A percentile compares a stretch with the other conserved stretches of the same genome.
These are phyloP conservation scores for Trametes punicea DNA, from an alignment of 768 basidiomycete species.

Conservation along the genomic window DNA sequence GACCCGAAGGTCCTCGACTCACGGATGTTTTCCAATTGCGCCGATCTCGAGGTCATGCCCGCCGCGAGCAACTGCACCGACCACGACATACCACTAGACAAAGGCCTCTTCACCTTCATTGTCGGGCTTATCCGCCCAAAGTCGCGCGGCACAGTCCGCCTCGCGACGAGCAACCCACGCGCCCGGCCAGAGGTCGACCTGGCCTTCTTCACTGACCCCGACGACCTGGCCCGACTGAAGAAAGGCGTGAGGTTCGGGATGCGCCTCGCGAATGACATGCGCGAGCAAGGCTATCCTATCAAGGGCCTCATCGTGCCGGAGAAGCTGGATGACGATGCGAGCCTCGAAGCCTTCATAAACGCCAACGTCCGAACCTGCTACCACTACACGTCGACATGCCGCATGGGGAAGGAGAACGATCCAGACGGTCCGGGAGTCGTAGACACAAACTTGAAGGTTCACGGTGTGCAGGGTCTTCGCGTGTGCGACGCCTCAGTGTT, in stretches of 20 bases:
- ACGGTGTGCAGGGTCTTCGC: constrained; percentile 42
- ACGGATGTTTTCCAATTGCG: constrained; percentile 22
- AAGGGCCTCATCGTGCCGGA: constrained; percentile 26
- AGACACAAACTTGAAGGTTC: constrained; percentile 40
- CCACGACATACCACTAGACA: constrained; percentile 4
- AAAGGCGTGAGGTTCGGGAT: constrained; percentile 16
- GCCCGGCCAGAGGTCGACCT: constrained; percentile 32
- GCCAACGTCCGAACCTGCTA: constrained; percentile 28
- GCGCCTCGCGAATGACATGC: constrained; percentile 20
- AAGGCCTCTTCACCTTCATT: constrained; percentile 22
- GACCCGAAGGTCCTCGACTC: not conserved
- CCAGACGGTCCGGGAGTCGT: constrained; percentile 3
- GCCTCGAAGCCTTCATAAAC: constrained; percentile 31
- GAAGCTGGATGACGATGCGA: constrained; percentile 26
- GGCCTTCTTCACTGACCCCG: constrained; percentile 25
- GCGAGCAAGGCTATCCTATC: constrained; percentile 14
- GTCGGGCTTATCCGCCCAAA: constrained; percentile 26
- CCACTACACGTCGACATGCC: constrained; percentile 37
- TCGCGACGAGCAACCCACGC: constrained; percentile 32
- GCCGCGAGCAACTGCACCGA: constrained; percentile 16
- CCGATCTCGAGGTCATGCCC: constrained; percentile 40
- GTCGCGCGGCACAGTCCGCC: constrained; percentile 26
- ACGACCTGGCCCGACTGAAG: constrained; percentile 29
- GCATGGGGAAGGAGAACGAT: constrained; percentile 29
- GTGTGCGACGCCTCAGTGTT: constrained; percentile 26